These are phyloP conservation scores for Albatrellus sp. DNA, from an alignment of 1,284 basidiomycete genomes.

Conservation along the genomic window DNA sequence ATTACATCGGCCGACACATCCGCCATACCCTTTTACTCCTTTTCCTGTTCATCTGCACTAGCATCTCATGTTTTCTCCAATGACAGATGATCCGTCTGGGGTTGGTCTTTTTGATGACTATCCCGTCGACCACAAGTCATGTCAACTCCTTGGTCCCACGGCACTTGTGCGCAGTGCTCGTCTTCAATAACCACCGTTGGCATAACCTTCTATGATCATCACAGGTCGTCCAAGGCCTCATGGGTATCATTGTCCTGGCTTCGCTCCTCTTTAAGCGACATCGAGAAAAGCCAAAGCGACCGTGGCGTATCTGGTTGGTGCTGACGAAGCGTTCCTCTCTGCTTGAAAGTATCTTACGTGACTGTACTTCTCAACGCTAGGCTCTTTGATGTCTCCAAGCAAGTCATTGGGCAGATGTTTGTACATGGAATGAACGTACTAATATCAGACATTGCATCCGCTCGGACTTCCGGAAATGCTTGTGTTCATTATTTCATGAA, in stretches of 20 bases:
- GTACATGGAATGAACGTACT: constrained; percentile 83
- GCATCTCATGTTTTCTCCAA: too few relatives aligned
- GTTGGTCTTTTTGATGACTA: constrained; percentile 8
- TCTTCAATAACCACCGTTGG: constrained; percentile 8
- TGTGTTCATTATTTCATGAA: constrained; percentile 92
- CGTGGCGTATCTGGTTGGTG: constrained; percentile 84
- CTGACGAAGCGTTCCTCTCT: not conserved
- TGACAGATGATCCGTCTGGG: not conserved
- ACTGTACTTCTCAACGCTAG: constrained; percentile 21
- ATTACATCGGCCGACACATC: too few relatives aligned
- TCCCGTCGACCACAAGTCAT: constrained; percentile 15
- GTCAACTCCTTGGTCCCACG: constrained; percentile 20
- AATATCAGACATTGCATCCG: constrained; percentile 60
- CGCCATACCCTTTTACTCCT: too few relatives aligned
- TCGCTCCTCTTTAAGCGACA: constrained; percentile 86
- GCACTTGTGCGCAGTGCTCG: constrained; percentile 15
- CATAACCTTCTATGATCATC: constrained; percentile 4
- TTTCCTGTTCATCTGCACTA: too few relatives aligned
- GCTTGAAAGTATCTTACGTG: not conserved
- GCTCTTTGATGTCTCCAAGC: constrained; percentile 86
- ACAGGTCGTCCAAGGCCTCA: constrained; percentile 67
- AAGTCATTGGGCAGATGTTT: constrained; percentile 85
- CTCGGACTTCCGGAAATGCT: constrained; percentile 63
- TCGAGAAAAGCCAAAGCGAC: constrained; percentile 72
- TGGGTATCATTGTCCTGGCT: constrained; percentile 81